These are phyloP conservation scores for Toxoplasma gondii DNA, from an alignment of 169 alveolate species.

Conservation along the genomic window DNA sequence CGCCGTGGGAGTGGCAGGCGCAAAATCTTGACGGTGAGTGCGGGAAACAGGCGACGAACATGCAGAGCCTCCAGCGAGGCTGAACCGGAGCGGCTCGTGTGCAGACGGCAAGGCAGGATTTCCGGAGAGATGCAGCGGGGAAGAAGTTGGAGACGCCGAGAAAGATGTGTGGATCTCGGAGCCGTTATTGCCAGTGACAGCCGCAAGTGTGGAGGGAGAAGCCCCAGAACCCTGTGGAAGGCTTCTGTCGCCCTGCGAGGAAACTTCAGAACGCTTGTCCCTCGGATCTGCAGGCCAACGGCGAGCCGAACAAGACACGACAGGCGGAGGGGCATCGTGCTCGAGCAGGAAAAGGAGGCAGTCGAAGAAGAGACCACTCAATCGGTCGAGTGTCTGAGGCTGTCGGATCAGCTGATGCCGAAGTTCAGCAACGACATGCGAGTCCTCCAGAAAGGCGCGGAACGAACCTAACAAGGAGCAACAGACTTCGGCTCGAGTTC, in stretches of 20 bases:
- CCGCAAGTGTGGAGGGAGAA: too few relatives aligned
- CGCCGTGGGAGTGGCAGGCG: neutral
- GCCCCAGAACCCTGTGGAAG: too few relatives aligned
- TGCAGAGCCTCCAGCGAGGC: neutral
- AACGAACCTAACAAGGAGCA: slow-evolving; percentile 1
- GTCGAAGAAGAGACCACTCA: neutral
- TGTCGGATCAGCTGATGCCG: neutral
- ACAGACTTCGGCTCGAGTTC: slow-evolving; percentile 15
- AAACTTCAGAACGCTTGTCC: too few relatives aligned
- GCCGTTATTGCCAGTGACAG: too few relatives aligned
- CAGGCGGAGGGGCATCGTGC: neutral
- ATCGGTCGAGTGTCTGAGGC: neutral
- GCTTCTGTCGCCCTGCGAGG: too few relatives aligned
- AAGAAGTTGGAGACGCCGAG: neutral
- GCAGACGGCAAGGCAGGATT: neutral
- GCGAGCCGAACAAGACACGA: neutral
- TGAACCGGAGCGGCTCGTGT: neutral
- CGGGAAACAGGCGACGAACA: neutral
- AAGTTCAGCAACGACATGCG: neutral
- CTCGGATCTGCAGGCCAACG: neutral
- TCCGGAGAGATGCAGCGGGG: neutral
- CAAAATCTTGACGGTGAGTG: neutral
- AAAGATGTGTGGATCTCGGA: too few relatives aligned
- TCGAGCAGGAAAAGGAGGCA: neutral
- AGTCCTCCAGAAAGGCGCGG: neutral